These are phyloP conservation scores for Ziziphus jujuba DNA, from an alignment of 306 rosid species.

Conservation along the genomic window DNA sequence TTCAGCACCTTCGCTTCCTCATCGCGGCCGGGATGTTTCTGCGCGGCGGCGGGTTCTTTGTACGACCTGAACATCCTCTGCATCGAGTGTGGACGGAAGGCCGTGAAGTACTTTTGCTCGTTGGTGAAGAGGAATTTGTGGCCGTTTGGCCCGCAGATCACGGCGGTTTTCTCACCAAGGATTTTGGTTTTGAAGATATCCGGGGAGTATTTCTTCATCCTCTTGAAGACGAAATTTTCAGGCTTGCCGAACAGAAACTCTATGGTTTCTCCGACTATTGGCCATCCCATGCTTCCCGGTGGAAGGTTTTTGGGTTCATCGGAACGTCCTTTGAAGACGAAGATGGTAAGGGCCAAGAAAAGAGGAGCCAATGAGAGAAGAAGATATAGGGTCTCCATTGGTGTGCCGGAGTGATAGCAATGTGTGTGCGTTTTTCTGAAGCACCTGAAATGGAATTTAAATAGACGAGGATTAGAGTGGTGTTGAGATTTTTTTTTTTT, in stretches of 20 bases:
- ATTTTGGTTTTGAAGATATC: conserved; percentile 56
- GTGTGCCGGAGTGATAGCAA: not conserved
- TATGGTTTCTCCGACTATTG: conserved; percentile 51
- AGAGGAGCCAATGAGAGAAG: conserved; percentile 5
- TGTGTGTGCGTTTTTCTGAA: too few species aligned
- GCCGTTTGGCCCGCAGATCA: conserved; percentile 54
- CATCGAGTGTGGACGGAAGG: conserved; percentile 37
- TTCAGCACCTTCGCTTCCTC: conserved; percentile 30
- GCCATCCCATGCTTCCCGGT: conserved; percentile 68
- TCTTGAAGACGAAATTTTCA: conserved; percentile 41
- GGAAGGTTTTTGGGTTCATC: conserved; percentile 37
- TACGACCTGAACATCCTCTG: conserved; percentile 35
- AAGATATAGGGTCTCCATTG: conserved; percentile 28
- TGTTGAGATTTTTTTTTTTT: too few species aligned
- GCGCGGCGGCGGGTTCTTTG: conserved; percentile 17
- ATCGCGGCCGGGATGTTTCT: conserved; percentile 2
- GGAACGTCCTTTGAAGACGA: conserved; percentile 14
- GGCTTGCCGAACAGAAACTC: conserved; percentile 48
- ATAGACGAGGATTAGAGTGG: too few species aligned
- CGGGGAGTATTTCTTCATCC: conserved; percentile 43
- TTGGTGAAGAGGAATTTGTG: conserved; percentile 56
- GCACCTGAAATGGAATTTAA: too few species aligned
- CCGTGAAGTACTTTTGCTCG: conserved; percentile 56
- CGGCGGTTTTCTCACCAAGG: conserved; percentile 58
- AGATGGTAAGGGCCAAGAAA: conserved; percentile 14